Percentiles rank a stretch among this genome's conserved stretches.
Conservation (phyloP, 495 filamentous ascomycete species). For the Aspergillus asperescens region DNA sequence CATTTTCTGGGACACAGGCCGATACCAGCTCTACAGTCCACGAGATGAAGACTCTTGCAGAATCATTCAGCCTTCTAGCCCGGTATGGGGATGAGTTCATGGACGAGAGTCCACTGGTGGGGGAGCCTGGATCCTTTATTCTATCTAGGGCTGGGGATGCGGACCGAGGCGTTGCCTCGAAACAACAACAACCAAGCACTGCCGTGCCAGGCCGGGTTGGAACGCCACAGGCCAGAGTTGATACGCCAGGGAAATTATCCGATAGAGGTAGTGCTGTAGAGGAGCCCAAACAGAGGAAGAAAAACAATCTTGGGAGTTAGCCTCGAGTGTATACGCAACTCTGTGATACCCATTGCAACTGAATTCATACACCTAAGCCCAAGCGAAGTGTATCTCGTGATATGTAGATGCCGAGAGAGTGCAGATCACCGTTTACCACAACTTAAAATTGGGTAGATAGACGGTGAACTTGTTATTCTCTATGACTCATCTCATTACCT, state of each 20-base stretch:
- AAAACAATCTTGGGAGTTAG: constrained; percentile 34
- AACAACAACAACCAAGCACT: constrained; percentile 16
- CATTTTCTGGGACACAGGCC: constrained; percentile 30
- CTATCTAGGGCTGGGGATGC: constrained; percentile 49
- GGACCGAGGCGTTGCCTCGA: constrained; percentile 16
- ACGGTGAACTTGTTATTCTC: neutral
- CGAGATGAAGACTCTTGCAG: constrained; percentile 55
- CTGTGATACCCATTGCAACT: constrained; percentile 26
- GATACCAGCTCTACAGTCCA: constrained; percentile 28
- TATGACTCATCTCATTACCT: neutral
- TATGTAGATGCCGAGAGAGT: too few species aligned
- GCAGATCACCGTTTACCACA: neutral
- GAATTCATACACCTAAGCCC: neutral
- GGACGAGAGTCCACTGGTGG: constrained; percentile 85
- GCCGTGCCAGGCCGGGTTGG: constrained; percentile 21
- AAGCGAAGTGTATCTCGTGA: neutral
- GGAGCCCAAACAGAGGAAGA: constrained; percentile 32
- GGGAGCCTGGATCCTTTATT: constrained; percentile 81
- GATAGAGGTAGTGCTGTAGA: constrained; percentile 29
- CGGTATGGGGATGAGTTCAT: constrained; percentile 73
- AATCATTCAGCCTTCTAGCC: constrained; percentile 60
- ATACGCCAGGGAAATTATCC: constrained; percentile 33
- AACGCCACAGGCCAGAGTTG: constrained; percentile 38
- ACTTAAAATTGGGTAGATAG: neutral
- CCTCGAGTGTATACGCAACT: constrained; percentile 1